phyloP scores from a whole-genome alignment of 1,139 yeast genomes.

The Taiozyma onychis region DNA sequence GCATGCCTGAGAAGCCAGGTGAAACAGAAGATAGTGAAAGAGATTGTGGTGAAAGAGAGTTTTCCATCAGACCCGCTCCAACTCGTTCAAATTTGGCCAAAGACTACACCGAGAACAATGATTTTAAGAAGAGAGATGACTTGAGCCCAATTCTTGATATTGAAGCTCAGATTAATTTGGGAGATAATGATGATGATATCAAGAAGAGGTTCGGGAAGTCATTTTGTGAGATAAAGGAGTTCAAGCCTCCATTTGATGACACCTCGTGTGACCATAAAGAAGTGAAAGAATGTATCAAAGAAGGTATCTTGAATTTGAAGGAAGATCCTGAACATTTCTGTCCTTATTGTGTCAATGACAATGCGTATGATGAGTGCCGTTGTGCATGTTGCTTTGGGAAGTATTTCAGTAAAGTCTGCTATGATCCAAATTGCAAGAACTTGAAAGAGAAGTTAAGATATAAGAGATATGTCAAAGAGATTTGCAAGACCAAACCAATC shows the following conservation, averaged over 20 bases:
- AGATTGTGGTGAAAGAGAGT: not conserved
- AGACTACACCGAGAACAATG: not conserved
- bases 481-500: constrained; percentile 19
- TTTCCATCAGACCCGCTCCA: constrained; percentile 2
- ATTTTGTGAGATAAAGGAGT: constrained; percentile 16
- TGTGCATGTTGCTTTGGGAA: constrained; percentile 24
- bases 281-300: constrained; percentile 19
- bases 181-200: constrained; percentile 10
- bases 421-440: constrained; percentile 19
- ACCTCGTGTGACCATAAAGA: constrained; percentile 16
- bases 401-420: constrained; percentile 21
- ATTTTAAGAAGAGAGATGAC: constrained; percentile 1
- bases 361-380: constrained; percentile 24
- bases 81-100: constrained; percentile 4
- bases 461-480: constrained; percentile 20
- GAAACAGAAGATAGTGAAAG: constrained; percentile 3
- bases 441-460: constrained; percentile 20
- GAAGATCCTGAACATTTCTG: constrained; percentile 21
- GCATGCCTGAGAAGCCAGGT: not conserved
- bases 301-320: constrained; percentile 15
- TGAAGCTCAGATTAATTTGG: constrained; percentile 1
- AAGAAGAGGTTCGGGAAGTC: constrained; percentile 13
- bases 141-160: not conserved
- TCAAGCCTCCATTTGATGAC: constrained; percentile 18
- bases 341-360: constrained; percentile 22